Conservation (phyloP, 345 rosid genomes). For the Capsella bursapastoris region DNA sequence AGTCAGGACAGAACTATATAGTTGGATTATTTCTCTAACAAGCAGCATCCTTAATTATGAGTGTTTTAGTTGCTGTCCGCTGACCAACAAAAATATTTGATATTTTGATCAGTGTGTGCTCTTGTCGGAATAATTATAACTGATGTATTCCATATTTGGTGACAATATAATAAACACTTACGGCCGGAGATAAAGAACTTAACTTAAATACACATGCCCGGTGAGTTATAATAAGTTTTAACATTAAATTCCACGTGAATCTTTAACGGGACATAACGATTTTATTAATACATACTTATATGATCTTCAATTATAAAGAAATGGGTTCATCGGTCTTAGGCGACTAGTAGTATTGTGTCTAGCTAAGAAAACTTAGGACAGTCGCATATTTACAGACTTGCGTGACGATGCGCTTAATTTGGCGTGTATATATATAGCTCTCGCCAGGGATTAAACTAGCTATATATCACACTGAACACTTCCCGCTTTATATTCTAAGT, state of each 20-base stretch:
- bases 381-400: neutral
- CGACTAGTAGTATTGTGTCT: neutral
- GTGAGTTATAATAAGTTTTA: neutral
- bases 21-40: conserved; percentile 1
- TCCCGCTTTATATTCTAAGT: conserved; percentile 8
- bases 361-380: neutral
- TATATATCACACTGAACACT: neutral
- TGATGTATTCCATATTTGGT: neutral
- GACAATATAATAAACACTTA: neutral
- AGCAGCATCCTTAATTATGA: neutral
- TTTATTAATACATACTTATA: neutral
- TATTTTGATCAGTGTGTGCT: neutral
- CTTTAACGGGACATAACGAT: neutral
- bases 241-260: neutral
- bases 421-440: neutral
- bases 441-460: neutral
- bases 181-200: neutral
- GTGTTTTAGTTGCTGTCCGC: neutral
- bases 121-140: conserved; percentile 6
- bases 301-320: neutral
- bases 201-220: neutral
- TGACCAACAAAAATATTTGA: neutral
- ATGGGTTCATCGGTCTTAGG: neutral
- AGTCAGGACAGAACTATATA: neutral
- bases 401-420: neutral